These are phyloP conservation scores for Termitomyces sp. DNA, from an alignment of 1,284 basidiomycete genomes.

Conservation along the genomic window DNA sequence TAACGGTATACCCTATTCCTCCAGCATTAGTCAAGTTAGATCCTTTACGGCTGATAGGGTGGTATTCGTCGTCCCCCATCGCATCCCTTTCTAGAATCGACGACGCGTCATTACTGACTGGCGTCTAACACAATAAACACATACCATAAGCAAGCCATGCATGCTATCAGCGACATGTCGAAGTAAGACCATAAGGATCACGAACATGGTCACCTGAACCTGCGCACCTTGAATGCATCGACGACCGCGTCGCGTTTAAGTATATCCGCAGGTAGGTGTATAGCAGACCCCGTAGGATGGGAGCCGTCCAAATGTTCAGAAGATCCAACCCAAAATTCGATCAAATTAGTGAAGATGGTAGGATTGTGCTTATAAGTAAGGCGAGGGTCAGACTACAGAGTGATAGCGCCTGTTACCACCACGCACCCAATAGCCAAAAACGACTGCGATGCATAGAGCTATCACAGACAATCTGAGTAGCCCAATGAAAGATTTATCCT, in stretches of 20 bases:
- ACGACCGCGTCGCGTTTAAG: constrained; percentile 65
- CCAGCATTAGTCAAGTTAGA: constrained; percentile 70
- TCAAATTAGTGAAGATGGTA: constrained; percentile 12
- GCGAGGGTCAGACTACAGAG: neutral
- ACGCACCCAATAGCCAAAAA: constrained; percentile 11
- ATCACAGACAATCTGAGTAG: constrained; percentile 3
- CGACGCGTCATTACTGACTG: neutral
- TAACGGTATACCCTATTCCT: constrained; percentile 82
- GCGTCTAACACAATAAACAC: constrained; percentile 10
- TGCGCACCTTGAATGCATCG: constrained; percentile 69
- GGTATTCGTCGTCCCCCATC: constrained; percentile 87
- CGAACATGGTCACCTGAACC: constrained; percentile 5
- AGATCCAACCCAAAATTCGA: constrained; percentile 30
- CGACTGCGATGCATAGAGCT: constrained; percentile 2
- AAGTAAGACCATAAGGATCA: neutral
- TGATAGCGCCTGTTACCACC: neutral
- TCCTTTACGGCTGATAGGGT: constrained; percentile 73
- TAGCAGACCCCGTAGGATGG: constrained; percentile 16
- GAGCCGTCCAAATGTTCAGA: constrained; percentile 29
- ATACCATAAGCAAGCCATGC: constrained; percentile 78
- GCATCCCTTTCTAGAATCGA: constrained; percentile 70
- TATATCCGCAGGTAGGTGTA: constrained; percentile 48
- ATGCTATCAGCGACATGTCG: constrained; percentile 41
- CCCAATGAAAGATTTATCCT: neutral
- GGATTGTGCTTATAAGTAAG: constrained; percentile 8